Base-by-base conservation (phyloP, 139 green algal species). In the Coelastrella sp. region DNA sequence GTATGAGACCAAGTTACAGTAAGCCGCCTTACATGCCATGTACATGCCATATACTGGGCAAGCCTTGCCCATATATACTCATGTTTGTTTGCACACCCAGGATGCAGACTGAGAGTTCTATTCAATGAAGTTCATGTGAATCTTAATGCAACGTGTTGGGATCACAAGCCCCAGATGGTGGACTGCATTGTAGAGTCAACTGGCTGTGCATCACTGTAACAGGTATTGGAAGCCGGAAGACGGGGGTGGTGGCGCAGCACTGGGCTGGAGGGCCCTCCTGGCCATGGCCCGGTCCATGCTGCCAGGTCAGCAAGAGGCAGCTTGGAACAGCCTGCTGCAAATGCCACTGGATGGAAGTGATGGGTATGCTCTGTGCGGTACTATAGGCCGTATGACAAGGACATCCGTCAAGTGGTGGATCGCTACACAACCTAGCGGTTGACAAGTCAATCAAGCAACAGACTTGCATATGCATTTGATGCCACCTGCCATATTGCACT, bases 341-440 rank as follows among this genome's bases (percentile, higher is more conserved):
- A 38, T 77, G 68, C 68, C 68, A 7, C 23, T 77, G 17, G 68
- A 77, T 60, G 68, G 40, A 9, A 60, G 40, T 17, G 68, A 34
- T 3, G 68, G 68, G 23, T 77, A 30, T 59, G 68, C 68, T 21
- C 68, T 77, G 68, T 35, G 17, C 8, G 68, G 68, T 15, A 57
- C 68, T 4, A 77, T 77, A 6, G 68, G 68, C 3, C 68, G 68
- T 5, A 21, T 77, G 21, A 77, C 68, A 59, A 38, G 68, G 4
- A 77, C 68, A 23, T 23, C 68, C 17, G 68, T 40, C 15, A 77
- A 77, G 68, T 77, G 68, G 68, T 77, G 68, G 68, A 77, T 77
- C 19, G 68, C 68, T 40, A 77, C 68, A 7, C 38, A 40, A 40
- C 68, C 68, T n/a, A n/a, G n/a, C n/a, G n/a, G n/a, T n/a, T n/a